phyloP scores from a whole-genome alignment of 2,329 filamentous ascomycete genomes.

The Aspergillus pseudotamarii region DNA sequence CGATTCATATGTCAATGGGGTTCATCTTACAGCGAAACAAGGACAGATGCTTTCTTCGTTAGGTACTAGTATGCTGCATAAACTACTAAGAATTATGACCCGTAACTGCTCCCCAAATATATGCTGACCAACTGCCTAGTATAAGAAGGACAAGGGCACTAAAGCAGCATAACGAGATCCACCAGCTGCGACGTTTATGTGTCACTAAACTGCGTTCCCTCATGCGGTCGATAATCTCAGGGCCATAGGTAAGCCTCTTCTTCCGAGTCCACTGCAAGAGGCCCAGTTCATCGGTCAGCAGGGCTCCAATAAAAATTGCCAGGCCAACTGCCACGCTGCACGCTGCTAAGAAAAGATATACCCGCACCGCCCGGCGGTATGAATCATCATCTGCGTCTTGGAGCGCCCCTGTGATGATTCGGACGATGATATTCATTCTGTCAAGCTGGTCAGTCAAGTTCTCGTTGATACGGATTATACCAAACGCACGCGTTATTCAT shows the following conservation, averaged over 20 bases:
- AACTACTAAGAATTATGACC: slow-evolving; percentile 47
- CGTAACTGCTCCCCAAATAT: slow-evolving; percentile 64
- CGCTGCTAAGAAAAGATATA: slow-evolving; percentile 59
- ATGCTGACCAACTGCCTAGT: slow-evolving; percentile 53
- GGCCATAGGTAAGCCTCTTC: slow-evolving; percentile 50
- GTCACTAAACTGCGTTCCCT: slow-evolving; percentile 47
- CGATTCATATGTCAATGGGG: too few relatives aligned
- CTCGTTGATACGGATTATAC: background rate
- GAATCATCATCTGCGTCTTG: slow-evolving; percentile 61
- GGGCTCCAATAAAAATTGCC: slow-evolving; percentile 44
- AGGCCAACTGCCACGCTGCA: slow-evolving; percentile 52
- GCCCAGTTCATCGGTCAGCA: slow-evolving; percentile 47
- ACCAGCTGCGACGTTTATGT: slow-evolving; percentile 41
- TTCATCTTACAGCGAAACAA: too few relatives aligned
- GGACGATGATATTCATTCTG: slow-evolving; percentile 63
- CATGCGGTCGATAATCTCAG: slow-evolving; percentile 48
- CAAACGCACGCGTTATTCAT: slow-evolving; percentile 58
- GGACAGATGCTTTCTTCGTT: too few relatives aligned
- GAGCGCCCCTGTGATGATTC: slow-evolving; percentile 60
- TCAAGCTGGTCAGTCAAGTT: background rate
- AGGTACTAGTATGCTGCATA: too few relatives aligned
- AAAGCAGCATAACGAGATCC: slow-evolving; percentile 50
- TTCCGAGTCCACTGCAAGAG: slow-evolving; percentile 62
- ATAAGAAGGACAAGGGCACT: slow-evolving; percentile 49
- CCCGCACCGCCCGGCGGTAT: slow-evolving; percentile 58